These are phyloP conservation scores for Hysterium pulicare DNA, from an alignment of 2,329 filamentous ascomycete species.

Conservation along the genomic window DNA sequence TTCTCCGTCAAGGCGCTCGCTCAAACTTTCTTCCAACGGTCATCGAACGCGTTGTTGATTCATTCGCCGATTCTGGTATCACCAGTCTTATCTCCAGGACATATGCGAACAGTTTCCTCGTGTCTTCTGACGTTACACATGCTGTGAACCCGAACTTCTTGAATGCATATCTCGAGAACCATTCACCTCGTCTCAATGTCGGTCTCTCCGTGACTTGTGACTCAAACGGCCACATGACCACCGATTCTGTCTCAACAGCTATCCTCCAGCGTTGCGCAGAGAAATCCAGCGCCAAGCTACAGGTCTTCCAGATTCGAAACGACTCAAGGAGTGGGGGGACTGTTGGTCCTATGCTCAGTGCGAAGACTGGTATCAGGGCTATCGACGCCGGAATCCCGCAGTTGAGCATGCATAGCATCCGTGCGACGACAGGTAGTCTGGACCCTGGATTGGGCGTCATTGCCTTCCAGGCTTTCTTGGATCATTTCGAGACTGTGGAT, in stretches of 20 bases:
- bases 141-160: constrained; percentile 94
- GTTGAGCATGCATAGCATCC: constrained; percentile 88
- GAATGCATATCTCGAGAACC: constrained; percentile 75
- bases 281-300: constrained; percentile 66
- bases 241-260: constrained; percentile 79
- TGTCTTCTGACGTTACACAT: constrained; percentile 91
- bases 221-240: constrained; percentile 94
- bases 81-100: constrained; percentile 69
- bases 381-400: constrained; percentile 89
- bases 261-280: constrained; percentile 77
- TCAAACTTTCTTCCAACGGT: constrained; percentile 82
- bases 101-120: constrained; percentile 86
- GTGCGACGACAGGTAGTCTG: constrained; percentile 79
- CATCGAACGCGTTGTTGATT: constrained; percentile 78
- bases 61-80: constrained; percentile 48
- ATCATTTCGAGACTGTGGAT: constrained; percentile 81
- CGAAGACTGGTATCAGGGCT: constrained; percentile 73
- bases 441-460: constrained; percentile 87
- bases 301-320: constrained; percentile 93
- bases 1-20: constrained; percentile 82
- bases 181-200: constrained; percentile 83
- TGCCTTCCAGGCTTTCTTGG: constrained; percentile 85
- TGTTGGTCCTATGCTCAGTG: constrained; percentile 86
- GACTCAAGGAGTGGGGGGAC: constrained; percentile 87
- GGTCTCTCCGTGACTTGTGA: constrained; percentile 79